Evolutionary conservation across 2,329 filamentous ascomycete genomes (phyloP).

Genomic region (Fusarium sp.): DNA sequence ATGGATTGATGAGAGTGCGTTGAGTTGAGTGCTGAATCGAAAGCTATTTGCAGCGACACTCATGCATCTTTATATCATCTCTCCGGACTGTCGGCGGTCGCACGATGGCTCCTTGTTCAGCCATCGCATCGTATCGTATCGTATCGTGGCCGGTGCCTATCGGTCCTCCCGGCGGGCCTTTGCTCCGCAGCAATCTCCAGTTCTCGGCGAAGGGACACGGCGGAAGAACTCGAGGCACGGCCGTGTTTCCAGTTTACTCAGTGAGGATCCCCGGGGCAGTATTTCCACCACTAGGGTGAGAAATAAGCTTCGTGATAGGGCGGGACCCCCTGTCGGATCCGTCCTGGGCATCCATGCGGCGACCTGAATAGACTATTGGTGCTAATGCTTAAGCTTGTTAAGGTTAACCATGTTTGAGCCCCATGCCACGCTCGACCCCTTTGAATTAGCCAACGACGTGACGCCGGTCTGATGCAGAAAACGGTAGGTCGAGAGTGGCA

Average conservation of each 20-base stretch:
- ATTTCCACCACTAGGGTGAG: not conserved
- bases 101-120: not conserved
- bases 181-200: not conserved
- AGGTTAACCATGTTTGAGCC: conserved; percentile 1
- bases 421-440: not conserved
- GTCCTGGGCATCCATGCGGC: not conserved
- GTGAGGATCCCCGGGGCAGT: not conserved
- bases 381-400: not conserved
- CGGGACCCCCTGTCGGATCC: not conserved
- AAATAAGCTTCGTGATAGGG: not conserved
- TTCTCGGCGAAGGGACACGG: not conserved
- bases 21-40: not conserved
- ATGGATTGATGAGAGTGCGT: not conserved
- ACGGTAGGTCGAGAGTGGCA: not conserved
- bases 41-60: not conserved
- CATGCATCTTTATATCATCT: not conserved
- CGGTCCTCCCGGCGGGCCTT: not conserved
- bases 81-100: not conserved
- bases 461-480: not conserved
- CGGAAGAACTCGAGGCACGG: not conserved
- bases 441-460: not conserved
- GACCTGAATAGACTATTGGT: not conserved
- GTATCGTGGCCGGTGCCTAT: not conserved
- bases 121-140: not conserved
- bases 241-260: not conserved